A percentile compares a stretch with the other conserved stretches of the same genome.
Conservation (phyloP, 2,329 filamentous ascomycete genomes). For the Fusarium tjaetaba region DNA sequence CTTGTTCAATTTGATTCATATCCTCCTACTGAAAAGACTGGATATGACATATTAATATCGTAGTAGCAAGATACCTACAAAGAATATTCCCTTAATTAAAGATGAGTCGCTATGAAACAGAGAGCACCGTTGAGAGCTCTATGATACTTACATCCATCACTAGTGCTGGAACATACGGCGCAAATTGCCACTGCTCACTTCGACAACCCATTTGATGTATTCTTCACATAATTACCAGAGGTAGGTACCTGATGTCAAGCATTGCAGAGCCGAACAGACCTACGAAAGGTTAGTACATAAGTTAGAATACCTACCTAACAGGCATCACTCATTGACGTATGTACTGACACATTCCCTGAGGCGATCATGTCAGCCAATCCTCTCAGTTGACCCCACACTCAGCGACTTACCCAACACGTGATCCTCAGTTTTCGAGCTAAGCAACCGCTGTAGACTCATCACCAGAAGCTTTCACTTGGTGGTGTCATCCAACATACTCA, state of each 20-base stretch:
- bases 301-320: neutral
- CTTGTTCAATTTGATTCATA: neutral
- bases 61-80: neutral
- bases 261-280: neutral
- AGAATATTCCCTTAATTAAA: neutral
- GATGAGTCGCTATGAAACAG: neutral
- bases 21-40: neutral
- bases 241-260: neutral
- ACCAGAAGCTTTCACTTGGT: constrained; percentile 43
- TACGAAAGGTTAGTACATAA: neutral
- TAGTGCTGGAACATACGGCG: neutral
- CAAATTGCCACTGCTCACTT: constrained; percentile 11
- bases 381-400: constrained; percentile 20
- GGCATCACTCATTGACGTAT: constrained; percentile 28
- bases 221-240: neutral
- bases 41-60: neutral
- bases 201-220: neutral
- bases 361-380: constrained; percentile 17
- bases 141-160: constrained; percentile 10
- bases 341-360: constrained; percentile 15
- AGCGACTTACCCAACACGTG: constrained; percentile 45
- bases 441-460: constrained; percentile 40
- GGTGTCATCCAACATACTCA: constrained; percentile 45
- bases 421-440: constrained; percentile 46
- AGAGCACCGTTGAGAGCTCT: neutral